Evolutionary conservation across 306 rosid species (phyloP), one percentile per base, ranked within the genome.

Genomic region (Corylus heterophylla): DNA sequence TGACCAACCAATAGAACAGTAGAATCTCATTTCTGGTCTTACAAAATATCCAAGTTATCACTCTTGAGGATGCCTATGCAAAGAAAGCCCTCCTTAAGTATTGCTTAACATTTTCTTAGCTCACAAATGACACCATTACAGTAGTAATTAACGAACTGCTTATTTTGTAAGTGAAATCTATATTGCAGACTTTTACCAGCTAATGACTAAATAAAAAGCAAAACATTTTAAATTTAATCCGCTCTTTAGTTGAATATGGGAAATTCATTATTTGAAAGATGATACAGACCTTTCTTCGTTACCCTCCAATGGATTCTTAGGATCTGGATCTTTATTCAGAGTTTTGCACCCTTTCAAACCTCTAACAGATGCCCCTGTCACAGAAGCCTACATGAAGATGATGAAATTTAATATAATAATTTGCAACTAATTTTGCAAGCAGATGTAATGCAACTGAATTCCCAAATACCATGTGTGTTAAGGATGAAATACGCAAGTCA

Each of bases 291-390:
- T 92, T 80, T 95, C 98, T 89, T 95, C 98, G 64, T 50, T 89
- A 63, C 96, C 94, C 92, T 89, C 98, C 76, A 91, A 27, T 39
- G 98, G 98, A 88, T 90, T 91, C 67, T 86, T 84, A 54, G 97
- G 99, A 88, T 93, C 98, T 25, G 96, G 99, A 76, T 90, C 88
- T 82, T 93, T 95, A 78, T 91, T 95, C 73, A 95, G 81, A 49
- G 93, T 87, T 86, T 91, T 92, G 85, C 92, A 69, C 78, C 97
- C 94, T 81, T 92, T 91, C 87, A 95, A 83, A 54, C 98, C 98
- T 82, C 83, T 84, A 39, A 92, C 98, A 11, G 92, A 84, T 78
- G 91, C 96, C 80, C 91, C 90, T 58, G 80, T 81, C 37, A 82
- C 91, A 80, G 97, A 89, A 83, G 98, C 98, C 98, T 95, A 88